These are phyloP conservation scores for Mycosphaerella arachidis DNA, from an alignment of 2,329 filamentous ascomycete genomes.

Conservation along the genomic window DNA sequence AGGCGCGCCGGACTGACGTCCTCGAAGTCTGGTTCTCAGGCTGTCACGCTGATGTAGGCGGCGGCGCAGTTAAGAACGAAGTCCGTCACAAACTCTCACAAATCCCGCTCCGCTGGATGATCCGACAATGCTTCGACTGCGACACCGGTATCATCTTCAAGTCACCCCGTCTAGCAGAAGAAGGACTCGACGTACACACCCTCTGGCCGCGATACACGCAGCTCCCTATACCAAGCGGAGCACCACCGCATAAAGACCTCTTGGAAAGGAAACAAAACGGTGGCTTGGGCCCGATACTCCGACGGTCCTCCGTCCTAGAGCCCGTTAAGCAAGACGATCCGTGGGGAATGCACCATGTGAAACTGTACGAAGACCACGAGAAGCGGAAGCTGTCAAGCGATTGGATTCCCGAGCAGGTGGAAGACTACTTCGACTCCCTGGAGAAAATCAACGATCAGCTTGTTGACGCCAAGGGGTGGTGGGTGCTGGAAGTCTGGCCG, in stretches of 20 bases:
- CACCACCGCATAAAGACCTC: constrained; percentile 33
- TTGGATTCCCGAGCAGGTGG: constrained; percentile 38
- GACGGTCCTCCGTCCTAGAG: constrained; percentile 25
- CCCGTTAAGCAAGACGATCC: constrained; percentile 20
- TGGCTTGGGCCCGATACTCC: constrained; percentile 31
- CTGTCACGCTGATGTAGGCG: constrained; percentile 43
- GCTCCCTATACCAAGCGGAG: constrained; percentile 30
- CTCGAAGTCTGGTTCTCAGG: constrained; percentile 45
- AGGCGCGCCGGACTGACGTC: constrained; percentile 25
- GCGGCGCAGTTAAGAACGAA: constrained; percentile 41
- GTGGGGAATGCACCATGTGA: constrained; percentile 23
- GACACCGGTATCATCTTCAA: constrained; percentile 45
- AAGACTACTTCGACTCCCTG: constrained; percentile 43
- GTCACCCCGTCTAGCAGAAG: constrained; percentile 37
- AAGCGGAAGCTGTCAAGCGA: constrained; percentile 17
- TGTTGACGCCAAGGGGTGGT: constrained; percentile 38
- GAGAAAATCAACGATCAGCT: constrained; percentile 41
- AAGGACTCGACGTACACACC: constrained; percentile 41
- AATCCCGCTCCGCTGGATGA: constrained; percentile 47
- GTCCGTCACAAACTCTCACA: constrained; percentile 42
- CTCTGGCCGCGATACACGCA: constrained; percentile 39
- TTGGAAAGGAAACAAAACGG: constrained; percentile 36
- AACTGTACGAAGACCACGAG: constrained; percentile 20
- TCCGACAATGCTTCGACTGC: constrained; percentile 46
- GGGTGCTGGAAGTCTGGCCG: constrained; percentile 43